Percentiles rank a stretch among this genome's conserved stretches.
phyloP scores from a whole-genome alignment of 2,329 filamentous ascomycete species.

The Chrysoporthe cubensis region DNA sequence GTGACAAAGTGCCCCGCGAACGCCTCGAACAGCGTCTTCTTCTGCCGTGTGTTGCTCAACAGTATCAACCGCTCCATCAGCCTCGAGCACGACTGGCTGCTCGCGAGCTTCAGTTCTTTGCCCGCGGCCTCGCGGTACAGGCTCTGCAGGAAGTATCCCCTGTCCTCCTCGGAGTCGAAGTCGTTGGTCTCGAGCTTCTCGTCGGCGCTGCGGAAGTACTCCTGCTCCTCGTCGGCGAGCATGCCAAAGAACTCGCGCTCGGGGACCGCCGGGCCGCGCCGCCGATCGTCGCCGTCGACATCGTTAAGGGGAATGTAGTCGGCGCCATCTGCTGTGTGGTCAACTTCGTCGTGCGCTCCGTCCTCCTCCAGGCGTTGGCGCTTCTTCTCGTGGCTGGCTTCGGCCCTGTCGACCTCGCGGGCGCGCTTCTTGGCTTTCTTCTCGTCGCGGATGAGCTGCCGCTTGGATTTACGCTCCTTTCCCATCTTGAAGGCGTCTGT shows the following conservation, averaged over 20 bases:
- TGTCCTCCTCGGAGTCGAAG: constrained; percentile 77
- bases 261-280: constrained; percentile 29
- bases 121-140: constrained; percentile 85
- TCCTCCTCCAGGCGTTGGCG: constrained; percentile 33
- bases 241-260: constrained; percentile 89
- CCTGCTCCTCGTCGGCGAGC: constrained; percentile 89
- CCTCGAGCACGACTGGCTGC: constrained; percentile 92
- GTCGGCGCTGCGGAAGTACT: constrained; percentile 91
- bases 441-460: constrained; percentile 42
- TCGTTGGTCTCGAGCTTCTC: constrained; percentile 88
- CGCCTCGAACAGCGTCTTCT: constrained; percentile 83
- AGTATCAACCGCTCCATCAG: constrained; percentile 91
- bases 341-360: constrained; percentile 6
- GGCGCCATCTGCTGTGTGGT: constrained; percentile 8
- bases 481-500: constrained; percentile 34
- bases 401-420: constrained; percentile 35
- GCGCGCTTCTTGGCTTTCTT: constrained; percentile 42
- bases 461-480: constrained; percentile 42
- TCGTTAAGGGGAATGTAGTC: constrained; percentile 10
- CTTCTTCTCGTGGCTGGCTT: constrained; percentile 33
- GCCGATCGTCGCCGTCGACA: constrained; percentile 6
- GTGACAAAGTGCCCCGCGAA: constrained; percentile 87
- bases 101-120: constrained; percentile 95
- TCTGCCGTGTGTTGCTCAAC: constrained; percentile 75
- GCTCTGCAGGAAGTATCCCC: constrained; percentile 73